These are phyloP conservation scores for Fusarium nelsonii DNA, from an alignment of 2,329 filamentous ascomycete genomes.

Conservation along the genomic window DNA sequence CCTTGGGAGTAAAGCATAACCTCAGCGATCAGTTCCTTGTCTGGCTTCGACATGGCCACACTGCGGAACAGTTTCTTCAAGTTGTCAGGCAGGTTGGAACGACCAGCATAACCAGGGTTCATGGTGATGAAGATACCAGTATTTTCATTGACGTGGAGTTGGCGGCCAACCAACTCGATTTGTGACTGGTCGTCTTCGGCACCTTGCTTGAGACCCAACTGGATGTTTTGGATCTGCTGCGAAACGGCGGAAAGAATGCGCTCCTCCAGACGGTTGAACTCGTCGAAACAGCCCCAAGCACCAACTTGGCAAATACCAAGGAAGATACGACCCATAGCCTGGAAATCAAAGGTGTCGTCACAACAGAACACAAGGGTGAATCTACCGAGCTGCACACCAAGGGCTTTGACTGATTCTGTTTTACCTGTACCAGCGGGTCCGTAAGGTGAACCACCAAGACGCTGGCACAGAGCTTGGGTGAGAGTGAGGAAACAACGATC, in stretches of 20 bases:
- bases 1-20: constrained; percentile 99
- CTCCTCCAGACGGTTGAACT: constrained; percentile 99
- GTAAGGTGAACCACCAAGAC: constrained; percentile 95
- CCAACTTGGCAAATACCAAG: constrained; percentile 98
- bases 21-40: constrained; percentile 99
- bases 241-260: constrained; percentile 97
- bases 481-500: constrained; percentile 98
- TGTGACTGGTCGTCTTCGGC: constrained; percentile 85
- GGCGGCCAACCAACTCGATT: constrained; percentile 93
- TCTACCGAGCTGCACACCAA: constrained; percentile 94
- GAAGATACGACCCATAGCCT: constrained; percentile 99
- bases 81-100: constrained; percentile 98
- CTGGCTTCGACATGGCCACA: constrained; percentile 99
- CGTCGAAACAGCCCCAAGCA: constrained; percentile 99
- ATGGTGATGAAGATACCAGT: constrained; percentile 99
- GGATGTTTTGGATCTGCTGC: constrained; percentile 99
- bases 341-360: constrained; percentile 99
- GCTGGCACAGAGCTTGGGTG: constrained; percentile 94
- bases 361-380: constrained; percentile 99
- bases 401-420: constrained; percentile 97
- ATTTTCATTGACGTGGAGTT: constrained; percentile 88
- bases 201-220: constrained; percentile 90
- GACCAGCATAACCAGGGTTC: constrained; percentile 98
- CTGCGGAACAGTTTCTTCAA: constrained; percentile 99
- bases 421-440: constrained; percentile 98